Conservation (phyloP, 305 asterid genomes). For the Vinca major region DNA sequence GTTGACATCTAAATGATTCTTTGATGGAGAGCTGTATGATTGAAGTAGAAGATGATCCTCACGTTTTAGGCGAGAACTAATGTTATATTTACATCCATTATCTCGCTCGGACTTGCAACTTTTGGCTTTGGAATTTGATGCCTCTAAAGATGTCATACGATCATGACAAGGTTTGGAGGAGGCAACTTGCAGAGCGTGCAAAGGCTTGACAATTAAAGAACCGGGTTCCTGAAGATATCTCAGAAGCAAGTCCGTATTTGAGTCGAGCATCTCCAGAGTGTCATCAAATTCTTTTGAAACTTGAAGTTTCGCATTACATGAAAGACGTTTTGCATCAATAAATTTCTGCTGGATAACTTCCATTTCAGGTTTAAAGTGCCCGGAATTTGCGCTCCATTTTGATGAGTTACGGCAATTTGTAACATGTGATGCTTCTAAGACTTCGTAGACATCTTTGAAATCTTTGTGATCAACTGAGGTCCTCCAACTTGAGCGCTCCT, state of each 20-base stretch:
- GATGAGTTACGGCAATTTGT: conserved; percentile 50
- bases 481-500: conserved; percentile 28
- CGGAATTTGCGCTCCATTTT: conserved; percentile 48
- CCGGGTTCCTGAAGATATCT: conserved; percentile 47
- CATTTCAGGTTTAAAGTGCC: conserved; percentile 49
- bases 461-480: conserved; percentile 46
- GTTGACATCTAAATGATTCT: conserved; percentile 31
- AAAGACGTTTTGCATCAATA: conserved; percentile 39
- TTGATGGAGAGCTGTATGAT: conserved; percentile 34
- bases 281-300: conserved; percentile 42
- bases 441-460: conserved; percentile 81
- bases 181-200: conserved; percentile 37
- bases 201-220: conserved; percentile 40
- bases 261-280: conserved; percentile 45
- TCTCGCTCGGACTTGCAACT: conserved; percentile 39
- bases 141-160: conserved; percentile 45
- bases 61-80: conserved; percentile 41
- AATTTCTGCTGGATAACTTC: conserved; percentile 48
- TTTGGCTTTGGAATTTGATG: conserved; percentile 40
- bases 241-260: conserved; percentile 41
- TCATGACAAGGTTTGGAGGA: conserved; percentile 37
- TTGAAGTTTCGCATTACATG: conserved; percentile 39
- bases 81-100: conserved; percentile 24
- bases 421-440: conserved; percentile 72
- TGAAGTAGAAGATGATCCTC: conserved; percentile 70